phyloP scores from a whole-genome alignment of 2,329 filamentous ascomycete genomes.

The Apiospora kogelbergensis region DNA sequence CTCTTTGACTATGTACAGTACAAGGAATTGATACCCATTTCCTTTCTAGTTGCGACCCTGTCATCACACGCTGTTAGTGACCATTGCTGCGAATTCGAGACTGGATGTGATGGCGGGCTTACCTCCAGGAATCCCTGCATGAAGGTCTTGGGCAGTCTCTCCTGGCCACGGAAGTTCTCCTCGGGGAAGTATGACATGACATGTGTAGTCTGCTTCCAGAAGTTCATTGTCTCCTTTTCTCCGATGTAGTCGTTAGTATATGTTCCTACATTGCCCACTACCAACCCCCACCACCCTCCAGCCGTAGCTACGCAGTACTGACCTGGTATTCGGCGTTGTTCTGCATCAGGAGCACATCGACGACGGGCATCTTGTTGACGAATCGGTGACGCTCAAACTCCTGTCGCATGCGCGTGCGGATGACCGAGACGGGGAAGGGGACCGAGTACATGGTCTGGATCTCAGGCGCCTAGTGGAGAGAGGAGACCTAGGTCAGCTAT shows the following conservation, averaged over 20 bases:
- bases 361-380: slow-evolving; percentile 82
- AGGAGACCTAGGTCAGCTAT: background rate
- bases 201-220: slow-evolving; percentile 96
- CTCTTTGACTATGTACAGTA: slow-evolving; percentile 35
- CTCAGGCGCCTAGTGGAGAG: slow-evolving; percentile 72
- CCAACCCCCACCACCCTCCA: background rate
- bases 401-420: slow-evolving; percentile 92
- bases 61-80: slow-evolving; percentile 11
- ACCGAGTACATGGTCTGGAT: slow-evolving; percentile 97
- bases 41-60: slow-evolving; percentile 57
- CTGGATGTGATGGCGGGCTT: slow-evolving; percentile 32
- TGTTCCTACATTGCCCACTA: background rate
- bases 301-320: slow-evolving; percentile 17
- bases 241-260: background rate
- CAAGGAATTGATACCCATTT: slow-evolving; percentile 29
- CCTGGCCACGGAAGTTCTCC: slow-evolving; percentile 74
- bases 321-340: slow-evolving; percentile 96
- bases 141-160: slow-evolving; percentile 83
- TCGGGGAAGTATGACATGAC: slow-evolving; percentile 95
- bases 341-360: slow-evolving; percentile 88
- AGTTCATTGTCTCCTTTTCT: slow-evolving; percentile 93
- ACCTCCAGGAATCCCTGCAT: slow-evolving; percentile 96
- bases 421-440: slow-evolving; percentile 79
- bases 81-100: background rate
- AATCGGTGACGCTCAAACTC: slow-evolving; percentile 96